Percentiles rank a stretch among this genome's conserved stretches.
phyloP scores from a whole-genome alignment of 139 green algal species.

The Trebouxia sp. region DNA sequence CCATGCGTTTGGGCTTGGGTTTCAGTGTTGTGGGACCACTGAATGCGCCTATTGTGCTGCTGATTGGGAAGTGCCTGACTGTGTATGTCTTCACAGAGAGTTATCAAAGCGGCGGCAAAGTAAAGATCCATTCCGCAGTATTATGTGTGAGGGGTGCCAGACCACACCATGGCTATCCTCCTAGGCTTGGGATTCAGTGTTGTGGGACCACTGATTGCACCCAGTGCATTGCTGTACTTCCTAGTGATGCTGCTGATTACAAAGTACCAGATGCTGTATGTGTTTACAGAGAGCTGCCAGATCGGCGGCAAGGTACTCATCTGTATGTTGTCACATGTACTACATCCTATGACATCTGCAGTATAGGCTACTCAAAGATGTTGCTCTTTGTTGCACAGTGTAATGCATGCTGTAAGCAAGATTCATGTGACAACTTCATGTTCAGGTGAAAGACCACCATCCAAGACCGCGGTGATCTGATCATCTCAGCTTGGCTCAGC shows the following conservation, averaged over 20 bases:
- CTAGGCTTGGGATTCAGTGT: conserved; percentile 68
- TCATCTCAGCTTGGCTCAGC: too few relatives aligned
- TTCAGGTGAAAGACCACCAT: too few relatives aligned
- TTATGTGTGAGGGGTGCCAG: conserved; percentile 44
- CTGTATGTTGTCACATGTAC: background rate
- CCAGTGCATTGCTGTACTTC: conserved; percentile 73
- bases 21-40: conserved; percentile 77
- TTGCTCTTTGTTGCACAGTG: background rate
- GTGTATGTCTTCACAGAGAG: conserved; percentile 42
- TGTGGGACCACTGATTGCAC: conserved; percentile 75
- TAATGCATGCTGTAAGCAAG: too few relatives aligned
- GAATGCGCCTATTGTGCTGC: conserved; percentile 56
- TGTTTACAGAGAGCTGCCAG: conserved; percentile 40
- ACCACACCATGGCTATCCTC: conserved; percentile 67
- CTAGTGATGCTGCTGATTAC: conserved; percentile 37
- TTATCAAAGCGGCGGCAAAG: conserved; percentile 48
- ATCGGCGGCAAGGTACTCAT: conserved; percentile 29
- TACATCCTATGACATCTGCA: background rate
- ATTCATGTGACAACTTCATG: too few relatives aligned
- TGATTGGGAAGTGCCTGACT: conserved; percentile 44
- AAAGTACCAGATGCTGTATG: conserved; percentile 53
- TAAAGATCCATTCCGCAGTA: background rate
- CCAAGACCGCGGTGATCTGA: too few relatives aligned
- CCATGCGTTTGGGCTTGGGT: conserved; percentile 62
- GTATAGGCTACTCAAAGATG: background rate